Percentiles rank a stretch among this genome's conserved stretches.
phyloP scores from a whole-genome alignment of 2,329 filamentous ascomycete species.

The Cercospora sesami region DNA sequence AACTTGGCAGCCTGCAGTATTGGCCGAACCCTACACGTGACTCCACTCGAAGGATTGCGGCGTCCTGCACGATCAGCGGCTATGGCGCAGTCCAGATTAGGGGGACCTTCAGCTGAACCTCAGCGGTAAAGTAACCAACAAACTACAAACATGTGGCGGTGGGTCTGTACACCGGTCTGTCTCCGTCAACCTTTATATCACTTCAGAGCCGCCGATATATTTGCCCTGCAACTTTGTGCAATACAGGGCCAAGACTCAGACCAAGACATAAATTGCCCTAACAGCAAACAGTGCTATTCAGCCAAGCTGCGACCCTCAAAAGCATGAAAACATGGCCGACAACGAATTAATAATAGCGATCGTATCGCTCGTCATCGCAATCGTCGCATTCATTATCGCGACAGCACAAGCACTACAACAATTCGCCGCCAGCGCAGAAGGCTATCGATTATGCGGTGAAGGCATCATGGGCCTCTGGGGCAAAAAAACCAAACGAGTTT shows the following conservation, averaged over 20 bases:
- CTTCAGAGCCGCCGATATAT: neutral
- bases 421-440: conserved; percentile 19
- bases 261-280: neutral
- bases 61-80: neutral
- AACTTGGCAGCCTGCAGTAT: neutral
- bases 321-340: conserved; percentile 4
- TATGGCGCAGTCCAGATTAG: conserved; percentile 1
- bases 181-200: neutral
- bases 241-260: neutral
- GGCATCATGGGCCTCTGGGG: conserved; percentile 20
- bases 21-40: conserved; percentile 6
- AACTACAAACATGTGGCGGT: neutral
- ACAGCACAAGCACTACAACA: conserved; percentile 17
- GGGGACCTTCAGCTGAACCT: neutral
- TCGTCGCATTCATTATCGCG: conserved; percentile 17
- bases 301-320: neutral
- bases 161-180: neutral
- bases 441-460: conserved; percentile 18
- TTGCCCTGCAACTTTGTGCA: neutral
- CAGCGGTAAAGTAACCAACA: neutral
- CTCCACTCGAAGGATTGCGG: neutral
- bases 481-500: conserved; percentile 12
- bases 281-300: neutral
- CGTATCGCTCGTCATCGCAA: conserved; percentile 20
- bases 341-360: conserved; percentile 4